phyloP scores from a whole-genome alignment of 169 alveolate genomes.

The Eimeria maxima region DNA sequence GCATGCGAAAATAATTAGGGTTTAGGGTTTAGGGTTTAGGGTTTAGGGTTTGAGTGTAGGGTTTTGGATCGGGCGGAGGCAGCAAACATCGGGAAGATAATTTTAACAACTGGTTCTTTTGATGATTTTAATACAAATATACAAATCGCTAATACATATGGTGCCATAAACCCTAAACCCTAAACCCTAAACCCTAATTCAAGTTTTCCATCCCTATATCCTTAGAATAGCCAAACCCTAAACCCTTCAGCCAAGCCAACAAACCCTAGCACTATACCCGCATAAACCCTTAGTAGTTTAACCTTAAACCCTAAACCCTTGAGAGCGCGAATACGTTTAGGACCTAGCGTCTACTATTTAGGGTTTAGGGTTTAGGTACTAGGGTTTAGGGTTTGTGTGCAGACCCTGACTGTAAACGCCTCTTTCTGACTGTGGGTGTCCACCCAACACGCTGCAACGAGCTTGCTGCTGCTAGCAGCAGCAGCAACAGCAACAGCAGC shows the following conservation, averaged over 20 bases:
- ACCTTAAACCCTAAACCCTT: conserved; percentile 32
- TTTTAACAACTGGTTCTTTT: conserved; percentile 90
- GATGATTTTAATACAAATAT: conserved; percentile 90
- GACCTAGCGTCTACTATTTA: not conserved
- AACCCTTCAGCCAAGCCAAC: not conserved
- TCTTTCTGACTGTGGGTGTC: conserved; percentile 94
- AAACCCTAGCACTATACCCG: not conserved
- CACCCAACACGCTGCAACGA: conserved; percentile 94
- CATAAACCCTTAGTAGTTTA: not conserved
- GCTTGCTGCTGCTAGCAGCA: conserved; percentile 76
- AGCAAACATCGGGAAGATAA: conserved; percentile 91
- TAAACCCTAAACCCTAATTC: conserved; percentile 25
- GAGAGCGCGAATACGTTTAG: not conserved
- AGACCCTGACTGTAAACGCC: conserved; percentile 89
- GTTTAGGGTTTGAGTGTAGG: conserved; percentile 74
- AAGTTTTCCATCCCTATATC: not conserved
- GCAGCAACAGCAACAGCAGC: conserved; percentile 43
- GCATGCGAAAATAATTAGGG: not conserved
- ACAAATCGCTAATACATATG: conserved; percentile 86
- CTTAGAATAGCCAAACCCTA: not conserved
- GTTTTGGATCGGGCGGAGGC: conserved; percentile 91
- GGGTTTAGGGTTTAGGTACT: conserved; percentile 24
- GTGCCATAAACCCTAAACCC: conserved; percentile 32
- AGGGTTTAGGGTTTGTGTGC: conserved; percentile 64
- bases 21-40: conserved; percentile 26